Evolutionary conservation across 2,329 filamentous ascomycete genomes (phyloP).

Genomic region (Trichoderma hamatum): DNA sequence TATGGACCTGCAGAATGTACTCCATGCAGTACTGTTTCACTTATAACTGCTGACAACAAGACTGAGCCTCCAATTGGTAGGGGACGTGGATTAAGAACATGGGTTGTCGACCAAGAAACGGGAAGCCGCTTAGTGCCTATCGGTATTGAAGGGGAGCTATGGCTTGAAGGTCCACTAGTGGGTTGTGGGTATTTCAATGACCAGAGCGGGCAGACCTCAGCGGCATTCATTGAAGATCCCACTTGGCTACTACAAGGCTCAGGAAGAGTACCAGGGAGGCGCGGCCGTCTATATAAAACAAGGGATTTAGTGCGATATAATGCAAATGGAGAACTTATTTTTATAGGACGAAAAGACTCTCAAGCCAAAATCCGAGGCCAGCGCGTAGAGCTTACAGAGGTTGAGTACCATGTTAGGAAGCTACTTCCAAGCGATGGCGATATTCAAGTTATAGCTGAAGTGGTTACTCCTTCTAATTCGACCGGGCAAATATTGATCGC

Average conservation of each 20-base stretch:
- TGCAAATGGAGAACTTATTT: slow-evolving; percentile 46
- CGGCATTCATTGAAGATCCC: neutral
- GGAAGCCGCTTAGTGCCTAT: neutral
- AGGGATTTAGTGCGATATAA: slow-evolving; percentile 52
- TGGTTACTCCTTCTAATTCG: neutral
- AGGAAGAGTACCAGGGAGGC: neutral
- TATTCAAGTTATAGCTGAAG: neutral
- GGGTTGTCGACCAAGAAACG: neutral
- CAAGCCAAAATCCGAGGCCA: slow-evolving; percentile 63
- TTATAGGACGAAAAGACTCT: slow-evolving; percentile 56
- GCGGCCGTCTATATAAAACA: slow-evolving; percentile 37
- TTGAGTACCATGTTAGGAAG: slow-evolving; percentile 28
- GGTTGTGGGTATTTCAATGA: neutral
- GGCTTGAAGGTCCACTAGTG: neutral
- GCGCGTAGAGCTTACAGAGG: slow-evolving; percentile 49
- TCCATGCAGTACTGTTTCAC: neutral
- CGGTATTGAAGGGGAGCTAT: neutral
- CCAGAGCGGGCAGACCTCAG: neutral
- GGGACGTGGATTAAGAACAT: neutral
- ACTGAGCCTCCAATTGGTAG: neutral
- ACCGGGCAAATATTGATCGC: neutral
- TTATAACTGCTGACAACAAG: neutral
- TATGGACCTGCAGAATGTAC: neutral
- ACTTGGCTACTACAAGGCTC: neutral
- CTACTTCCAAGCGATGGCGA: neutral